These are phyloP conservation scores for Kitagawia praeruptora DNA, from an alignment of 129 eudicot species.

Conservation along the genomic window DNA sequence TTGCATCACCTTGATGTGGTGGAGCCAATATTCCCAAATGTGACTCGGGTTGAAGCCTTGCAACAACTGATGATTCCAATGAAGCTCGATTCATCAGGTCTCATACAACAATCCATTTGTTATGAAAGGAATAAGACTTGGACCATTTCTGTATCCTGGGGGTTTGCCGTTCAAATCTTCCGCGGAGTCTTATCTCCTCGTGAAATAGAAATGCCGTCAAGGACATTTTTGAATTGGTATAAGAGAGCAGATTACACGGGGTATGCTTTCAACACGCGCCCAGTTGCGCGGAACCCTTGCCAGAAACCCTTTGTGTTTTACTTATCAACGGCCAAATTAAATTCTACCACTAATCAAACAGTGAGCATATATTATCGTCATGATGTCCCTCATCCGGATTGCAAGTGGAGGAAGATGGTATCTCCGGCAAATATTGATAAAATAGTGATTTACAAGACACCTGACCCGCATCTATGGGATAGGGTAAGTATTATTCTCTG, in stretches of 20 bases:
- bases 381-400: conserved; percentile 60
- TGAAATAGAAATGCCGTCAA: conserved; percentile 93
- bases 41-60: conserved; percentile 73
- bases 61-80: conserved; percentile 56
- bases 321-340: conserved; percentile 41
- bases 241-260: conserved; percentile 90
- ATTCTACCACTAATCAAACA: conserved; percentile 38
- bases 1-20: conserved; percentile 93
- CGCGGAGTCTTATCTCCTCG: conserved; percentile 89
- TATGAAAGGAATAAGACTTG: conserved; percentile 51
- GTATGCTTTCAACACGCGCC: conserved; percentile 90
- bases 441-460: conserved; percentile 58
- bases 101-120: conserved; percentile 92
- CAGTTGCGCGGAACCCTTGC: conserved; percentile 74
- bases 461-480: conserved; percentile 77
- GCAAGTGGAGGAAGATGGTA: conserved; percentile 88
- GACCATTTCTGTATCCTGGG: conserved; percentile 97
- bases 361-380: conserved; percentile 53
- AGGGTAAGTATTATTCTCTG: conserved; percentile 44
- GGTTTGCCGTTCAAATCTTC: conserved; percentile 77
- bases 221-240: conserved; percentile 97
- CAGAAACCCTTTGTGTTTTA: conserved; percentile 90
- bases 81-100: conserved; percentile 81
- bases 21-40: conserved; percentile 88
- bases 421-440: conserved; percentile 64